A percentile compares a stretch with the other conserved stretches of the same genome.
phyloP scores from a whole-genome alignment of 2,329 filamentous ascomycete genomes.

The Calonectria crousiana region DNA sequence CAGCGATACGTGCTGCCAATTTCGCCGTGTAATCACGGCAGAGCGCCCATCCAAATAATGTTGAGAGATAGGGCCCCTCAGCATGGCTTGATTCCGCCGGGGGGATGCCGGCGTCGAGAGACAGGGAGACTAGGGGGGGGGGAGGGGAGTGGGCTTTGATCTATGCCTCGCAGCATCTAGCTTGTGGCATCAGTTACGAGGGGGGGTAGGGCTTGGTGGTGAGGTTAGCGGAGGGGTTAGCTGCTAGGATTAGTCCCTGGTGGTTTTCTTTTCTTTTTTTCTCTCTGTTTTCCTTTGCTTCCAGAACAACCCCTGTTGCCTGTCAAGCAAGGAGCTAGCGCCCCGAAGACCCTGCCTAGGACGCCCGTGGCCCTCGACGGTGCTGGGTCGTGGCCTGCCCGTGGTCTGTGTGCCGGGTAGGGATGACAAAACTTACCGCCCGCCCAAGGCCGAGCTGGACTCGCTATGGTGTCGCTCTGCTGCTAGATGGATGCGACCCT shows the following conservation, averaged over 20 bases:
- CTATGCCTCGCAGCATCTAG: background rate
- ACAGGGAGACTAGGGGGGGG: background rate
- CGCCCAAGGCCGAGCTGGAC: background rate
- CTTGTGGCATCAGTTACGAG: background rate
- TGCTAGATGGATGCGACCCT: background rate
- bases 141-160: background rate
- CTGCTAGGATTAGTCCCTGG: background rate
- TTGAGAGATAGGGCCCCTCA: background rate
- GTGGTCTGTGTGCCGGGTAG: background rate
- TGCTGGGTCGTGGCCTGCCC: background rate
- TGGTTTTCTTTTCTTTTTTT: background rate
- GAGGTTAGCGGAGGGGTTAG: background rate
- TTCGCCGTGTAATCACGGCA: constrained; percentile 8
- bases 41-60: constrained; percentile 4
- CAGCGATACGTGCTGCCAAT: background rate
- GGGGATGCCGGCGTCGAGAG: background rate
- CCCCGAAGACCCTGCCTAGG: background rate
- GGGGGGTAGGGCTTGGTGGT: background rate
- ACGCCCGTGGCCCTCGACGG: background rate
- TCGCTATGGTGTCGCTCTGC: background rate
- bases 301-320: background rate
- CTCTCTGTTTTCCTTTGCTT: background rate
- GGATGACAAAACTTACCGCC: background rate
- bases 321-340: constrained; percentile 4
- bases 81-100: background rate